Evolutionary conservation across 177 flowering plant genomes (phyloP), one percentile per base, ranked within the genome.

Genomic region (Vitis hybrid): DNA sequence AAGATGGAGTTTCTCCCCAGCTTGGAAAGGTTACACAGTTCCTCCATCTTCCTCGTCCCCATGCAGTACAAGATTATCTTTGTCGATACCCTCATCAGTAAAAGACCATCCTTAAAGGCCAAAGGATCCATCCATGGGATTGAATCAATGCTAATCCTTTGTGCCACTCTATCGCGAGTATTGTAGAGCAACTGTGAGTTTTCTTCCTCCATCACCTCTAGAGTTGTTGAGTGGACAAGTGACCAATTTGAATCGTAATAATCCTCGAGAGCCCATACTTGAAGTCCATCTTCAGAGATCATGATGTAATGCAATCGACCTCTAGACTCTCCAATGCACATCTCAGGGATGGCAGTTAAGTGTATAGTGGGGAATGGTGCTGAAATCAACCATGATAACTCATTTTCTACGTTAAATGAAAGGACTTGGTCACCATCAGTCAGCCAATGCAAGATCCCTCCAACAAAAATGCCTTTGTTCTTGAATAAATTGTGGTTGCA

Each of bases 291-390:
- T 46, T 70, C 78, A n/a, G 81, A 80, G 16, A 85, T 16, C 52
- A 80, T 46, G 21, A 81, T 69, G 54, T 75, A 83, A 24, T 75
- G 60, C 40, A 84, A 64, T 65, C 61, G 61, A 6, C 85, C 83
- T 21, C 71, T 75, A 14, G 80, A 75, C 59, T 83, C 90, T 12
- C 90, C 90, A n/a, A 85, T 79, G 56, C 90, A 85, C 54, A 75
- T 68, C 18, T 74, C 73, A 15, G 83, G 81, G 12, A 56, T 21
- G 59, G 18, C 62, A 1, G 4, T 32, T 52, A 75, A 70, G 35
- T 52, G 49, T 2, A 13, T 55, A 8, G 64, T 35, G 9, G 85
- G 81, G 2, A 78, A 15, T 50, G 90, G 87, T 15, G 67, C 64
- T 19, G 66, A 10, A 11, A 85, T 70, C 72, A 85, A 16, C 66